These are phyloP conservation scores for Cronartium quercuum DNA, from an alignment of 1,284 basidiomycete species.

Conservation along the genomic window DNA sequence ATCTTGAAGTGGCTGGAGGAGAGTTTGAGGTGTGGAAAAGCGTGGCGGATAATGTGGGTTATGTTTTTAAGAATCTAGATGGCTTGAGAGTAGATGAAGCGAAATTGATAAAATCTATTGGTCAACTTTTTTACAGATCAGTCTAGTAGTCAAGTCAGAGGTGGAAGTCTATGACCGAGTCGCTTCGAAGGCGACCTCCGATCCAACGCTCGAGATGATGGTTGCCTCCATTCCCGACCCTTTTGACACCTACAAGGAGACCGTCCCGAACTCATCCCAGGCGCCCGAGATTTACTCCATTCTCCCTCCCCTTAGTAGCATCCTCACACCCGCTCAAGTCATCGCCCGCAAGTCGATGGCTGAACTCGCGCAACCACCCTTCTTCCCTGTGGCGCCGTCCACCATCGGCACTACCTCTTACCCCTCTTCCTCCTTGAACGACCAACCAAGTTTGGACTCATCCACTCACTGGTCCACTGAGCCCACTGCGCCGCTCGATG, in stretches of 20 bases:
- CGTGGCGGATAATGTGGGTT: slow-evolving; percentile 43
- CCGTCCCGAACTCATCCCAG: not conserved
- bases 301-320: slow-evolving; percentile 12
- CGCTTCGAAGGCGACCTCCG: slow-evolving; percentile 49
- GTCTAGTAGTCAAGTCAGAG: slow-evolving; percentile 43
- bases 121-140: slow-evolving; percentile 32
- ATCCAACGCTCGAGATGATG: slow-evolving; percentile 51
- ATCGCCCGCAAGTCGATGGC: not conserved
- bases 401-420: not conserved
- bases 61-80: not conserved
- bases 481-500: not conserved
- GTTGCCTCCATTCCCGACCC: slow-evolving; percentile 50
- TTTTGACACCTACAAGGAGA: slow-evolving; percentile 47
- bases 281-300: slow-evolving; percentile 37
- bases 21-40: slow-evolving; percentile 43
- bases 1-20: slow-evolving; percentile 41
- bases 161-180: slow-evolving; percentile 48
- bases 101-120: not conserved
- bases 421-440: not conserved
- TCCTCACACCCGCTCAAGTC: not conserved
- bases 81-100: not conserved
- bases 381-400: not conserved
- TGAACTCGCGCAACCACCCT: slow-evolving; percentile 4
- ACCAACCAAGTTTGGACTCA: not conserved
- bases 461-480: not conserved